Base-by-base conservation (phyloP, 2,329 filamentous ascomycete species). In the Pyrenophora graminea region DNA sequence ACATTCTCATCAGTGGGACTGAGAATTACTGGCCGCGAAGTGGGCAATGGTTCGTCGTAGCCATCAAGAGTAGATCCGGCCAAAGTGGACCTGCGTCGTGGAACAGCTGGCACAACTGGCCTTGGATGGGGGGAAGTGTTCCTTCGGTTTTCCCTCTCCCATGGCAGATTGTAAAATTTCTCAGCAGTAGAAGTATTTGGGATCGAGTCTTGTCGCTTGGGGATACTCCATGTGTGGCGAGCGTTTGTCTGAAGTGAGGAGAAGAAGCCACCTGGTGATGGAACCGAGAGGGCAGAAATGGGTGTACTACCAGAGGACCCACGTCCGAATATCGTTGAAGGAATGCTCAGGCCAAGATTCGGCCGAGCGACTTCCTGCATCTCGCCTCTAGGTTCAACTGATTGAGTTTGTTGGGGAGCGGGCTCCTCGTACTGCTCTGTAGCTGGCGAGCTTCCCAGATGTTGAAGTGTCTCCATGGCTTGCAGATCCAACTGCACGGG, bases 171-270 rank as follows among this genome's bases (percentile, higher is more conserved):
- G 76, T 97, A 97, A 67, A 97, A 97, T 56, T 88, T 85, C 70
- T 96, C 90, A 8, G 93, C 93, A n/a, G 88, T 91, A 25, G 91
- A 90, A 1, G 93, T 96, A 0, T 90, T 93, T 1, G 91, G 91
- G 1, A 85, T 85, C 3, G 71, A 70, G 9, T 74, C 72, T 12
- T 70, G 66, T 21, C 56, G 59, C 43, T 65, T 66, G 17, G 66
- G 64, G 8, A 87, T 77, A 65, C 90, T 85, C 93, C 93, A 97
- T 10, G 92, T 94, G 66, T 87, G 85, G 45, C 91, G 85, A 32
- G 87, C 85, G 45, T 85, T 83, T 3, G 87, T 84, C 32, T 88
- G 90, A 23, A 97, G 82, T 0, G 88, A 91, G 2, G 90, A 90
- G 74, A 97, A 97, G 79, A 97, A 97, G 1, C 89, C 91, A 21